Conservation (phyloP, 768 basidiomycete species). For the Termitomyces sp. region DNA sequence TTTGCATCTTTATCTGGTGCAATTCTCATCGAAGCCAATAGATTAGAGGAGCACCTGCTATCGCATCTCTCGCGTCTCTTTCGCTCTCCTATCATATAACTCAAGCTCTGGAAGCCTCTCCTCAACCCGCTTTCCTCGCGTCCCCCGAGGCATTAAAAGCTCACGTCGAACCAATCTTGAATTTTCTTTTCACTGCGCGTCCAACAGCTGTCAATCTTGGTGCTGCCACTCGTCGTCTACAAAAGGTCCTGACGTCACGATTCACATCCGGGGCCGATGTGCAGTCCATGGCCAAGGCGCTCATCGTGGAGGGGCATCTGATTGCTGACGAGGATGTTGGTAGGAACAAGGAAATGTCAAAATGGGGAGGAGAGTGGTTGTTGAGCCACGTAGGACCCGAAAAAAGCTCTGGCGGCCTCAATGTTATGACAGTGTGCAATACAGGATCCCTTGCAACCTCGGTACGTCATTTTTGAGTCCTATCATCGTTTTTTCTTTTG, state of each 20-base stretch:
- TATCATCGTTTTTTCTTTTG: neutral
- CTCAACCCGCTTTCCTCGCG: slow-evolving; percentile 51
- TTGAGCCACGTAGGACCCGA: slow-evolving; percentile 41
- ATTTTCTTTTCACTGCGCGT: slow-evolving; percentile 80
- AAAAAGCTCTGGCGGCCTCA: slow-evolving; percentile 47
- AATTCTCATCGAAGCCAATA: slow-evolving; percentile 19
- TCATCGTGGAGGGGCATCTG: slow-evolving; percentile 67
- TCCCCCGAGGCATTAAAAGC: slow-evolving; percentile 48
- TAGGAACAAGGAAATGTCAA: slow-evolving; percentile 82
- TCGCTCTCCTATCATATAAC: slow-evolving; percentile 67
- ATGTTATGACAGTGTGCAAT: slow-evolving; percentile 93
- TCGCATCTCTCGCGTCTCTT: slow-evolving; percentile 87
- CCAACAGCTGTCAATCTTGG: slow-evolving; percentile 97
- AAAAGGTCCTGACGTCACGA: slow-evolving; percentile 40
- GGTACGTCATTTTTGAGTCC: slow-evolving; percentile 37
- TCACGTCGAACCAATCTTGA: slow-evolving; percentile 57
- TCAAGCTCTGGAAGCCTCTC: slow-evolving; percentile 41
- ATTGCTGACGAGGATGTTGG: slow-evolving; percentile 89
- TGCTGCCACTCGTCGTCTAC: slow-evolving; percentile 75
- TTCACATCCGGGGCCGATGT: slow-evolving; percentile 41
- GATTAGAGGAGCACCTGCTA: slow-evolving; percentile 90
- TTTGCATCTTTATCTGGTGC: slow-evolving; percentile 3
- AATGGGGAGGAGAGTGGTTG: slow-evolving; percentile 86
- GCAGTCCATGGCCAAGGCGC: slow-evolving; percentile 46
- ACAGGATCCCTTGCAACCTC: slow-evolving; percentile 97